Evolutionary conservation across 495 filamentous ascomycete species (phyloP), one percentile per base, ranked within the genome.

Genomic region (Aspergillus haitiensis): DNA sequence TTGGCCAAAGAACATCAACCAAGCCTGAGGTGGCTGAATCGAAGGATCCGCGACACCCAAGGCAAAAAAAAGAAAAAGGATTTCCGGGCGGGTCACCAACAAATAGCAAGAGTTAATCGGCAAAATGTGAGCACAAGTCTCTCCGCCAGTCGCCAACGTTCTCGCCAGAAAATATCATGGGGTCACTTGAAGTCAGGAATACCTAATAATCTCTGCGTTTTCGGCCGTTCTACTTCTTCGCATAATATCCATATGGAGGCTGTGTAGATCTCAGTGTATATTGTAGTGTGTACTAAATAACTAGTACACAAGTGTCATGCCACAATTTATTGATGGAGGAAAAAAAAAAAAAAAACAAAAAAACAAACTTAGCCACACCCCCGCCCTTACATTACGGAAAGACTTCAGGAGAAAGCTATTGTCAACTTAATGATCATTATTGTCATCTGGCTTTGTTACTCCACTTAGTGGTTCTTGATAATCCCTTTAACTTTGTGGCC

Each of bases 21-120:
- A 52, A 56, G 45, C 55, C 46, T 44, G 59, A 59, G 42, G 52
- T 67, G 59, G 61, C 56, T 57, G 49, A 56, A 49, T 61, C 33
- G 55, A 62, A 59, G 59, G 59, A 67, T 64, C 61, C 58, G 64
- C 64, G 61, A 45, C 56, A 67, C 42, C 58, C 56, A 64, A 35
- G 33, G 46, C 52, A 56, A 67, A 58, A 63, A 58, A 27, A 27
- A 7, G 0, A 21, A 16, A 47, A 47, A 21, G 44, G 44, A 47
- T 47, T 47, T 47, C 21, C 44, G n/a, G 9, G 44, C 44, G n/a
- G n/a, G 16, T 47, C 44, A 47, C 44, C 44, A 9, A 47, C n/a
- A 47, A 47, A 47, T 47, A 6, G 12, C 21, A 10, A 27, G 21
- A n/a, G 12, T 27, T 31, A 32, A 13, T 32, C 47, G 18, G 47